phyloP scores from a whole-genome alignment of 2,329 filamentous ascomycete genomes.

The Cyclaneusma minus region DNA sequence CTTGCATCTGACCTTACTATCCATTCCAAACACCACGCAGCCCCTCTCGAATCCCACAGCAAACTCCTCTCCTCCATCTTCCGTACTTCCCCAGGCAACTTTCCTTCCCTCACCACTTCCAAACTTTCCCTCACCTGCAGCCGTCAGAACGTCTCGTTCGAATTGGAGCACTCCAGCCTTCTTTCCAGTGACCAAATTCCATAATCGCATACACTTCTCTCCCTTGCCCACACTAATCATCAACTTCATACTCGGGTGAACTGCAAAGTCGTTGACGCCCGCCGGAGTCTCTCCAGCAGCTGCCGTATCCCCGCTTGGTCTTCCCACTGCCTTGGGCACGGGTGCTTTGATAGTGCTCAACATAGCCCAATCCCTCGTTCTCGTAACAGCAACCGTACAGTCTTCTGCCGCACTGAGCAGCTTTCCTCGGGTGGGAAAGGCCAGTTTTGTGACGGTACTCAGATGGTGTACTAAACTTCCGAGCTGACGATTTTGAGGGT shows the following conservation, averaged over 20 bases:
- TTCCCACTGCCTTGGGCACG: slow-evolving; percentile 60
- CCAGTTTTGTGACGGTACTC: slow-evolving; percentile 62
- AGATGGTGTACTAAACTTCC: slow-evolving; percentile 79
- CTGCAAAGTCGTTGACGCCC: slow-evolving; percentile 89
- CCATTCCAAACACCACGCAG: slow-evolving; percentile 71
- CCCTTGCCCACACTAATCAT: slow-evolving; percentile 88
- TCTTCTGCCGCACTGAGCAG: slow-evolving; percentile 81
- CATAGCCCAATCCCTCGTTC: slow-evolving; percentile 78
- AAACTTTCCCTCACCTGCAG: slow-evolving; percentile 62
- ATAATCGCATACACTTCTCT: slow-evolving; percentile 81
- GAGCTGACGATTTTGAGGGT: slow-evolving; percentile 73
- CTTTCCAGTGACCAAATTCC: slow-evolving; percentile 93
- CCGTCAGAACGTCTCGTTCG: slow-evolving; percentile 51
- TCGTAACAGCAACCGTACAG: slow-evolving; percentile 75
- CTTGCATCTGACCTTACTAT: slow-evolving; percentile 66
- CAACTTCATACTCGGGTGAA: slow-evolving; percentile 91
- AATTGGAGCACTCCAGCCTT: slow-evolving; percentile 91
- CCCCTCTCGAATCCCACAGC: slow-evolving; percentile 81
- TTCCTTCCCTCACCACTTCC: slow-evolving; percentile 68
- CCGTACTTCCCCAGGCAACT: slow-evolving; percentile 63
- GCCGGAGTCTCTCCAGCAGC: slow-evolving; percentile 63
- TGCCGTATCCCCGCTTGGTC: slow-evolving; percentile 82
- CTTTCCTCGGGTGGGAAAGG: slow-evolving; percentile 76
- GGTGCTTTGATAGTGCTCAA: slow-evolving; percentile 82
- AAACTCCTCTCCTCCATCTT: slow-evolving; percentile 66